Conservation (phyloP, 805 yeast species). For the Pichia nanzhaoensis region DNA sequence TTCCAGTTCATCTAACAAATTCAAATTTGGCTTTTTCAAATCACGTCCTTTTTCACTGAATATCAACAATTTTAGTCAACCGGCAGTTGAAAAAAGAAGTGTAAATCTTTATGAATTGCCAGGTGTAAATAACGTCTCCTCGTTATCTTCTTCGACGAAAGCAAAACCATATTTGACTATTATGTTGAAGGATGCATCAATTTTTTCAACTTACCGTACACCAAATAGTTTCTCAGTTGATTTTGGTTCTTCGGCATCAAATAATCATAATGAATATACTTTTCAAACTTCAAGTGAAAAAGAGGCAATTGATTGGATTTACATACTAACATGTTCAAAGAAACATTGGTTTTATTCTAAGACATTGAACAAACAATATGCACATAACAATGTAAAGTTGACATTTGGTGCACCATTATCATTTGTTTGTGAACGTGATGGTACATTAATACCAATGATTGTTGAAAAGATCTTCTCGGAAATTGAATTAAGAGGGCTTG, state of each 20-base stretch:
- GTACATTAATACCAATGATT: constrained; percentile 53
- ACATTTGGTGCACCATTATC: constrained; percentile 86
- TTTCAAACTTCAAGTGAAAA: constrained; percentile 59
- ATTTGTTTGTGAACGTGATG: constrained; percentile 68
- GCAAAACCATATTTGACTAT: constrained; percentile 44
- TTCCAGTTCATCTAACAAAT: constrained; percentile 15
- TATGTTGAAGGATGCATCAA: constrained; percentile 39
- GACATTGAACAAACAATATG: constrained; percentile 19
- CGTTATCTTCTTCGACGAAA: constrained; percentile 23
- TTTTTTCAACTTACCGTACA: constrained; percentile 46
- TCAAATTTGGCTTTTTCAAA: constrained; percentile 27
- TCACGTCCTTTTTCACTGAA: constrained; percentile 57
- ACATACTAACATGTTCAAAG: constrained; percentile 39
- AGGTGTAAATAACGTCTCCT: constrained; percentile 34
- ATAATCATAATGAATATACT: constrained; percentile 36
- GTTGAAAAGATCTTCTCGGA: constrained; percentile 61
- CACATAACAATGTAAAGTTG: constrained; percentile 13
- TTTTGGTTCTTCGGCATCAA: constrained; percentile 8
- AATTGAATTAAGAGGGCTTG: constrained; percentile 80
- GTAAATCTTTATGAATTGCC: constrained; percentile 57
- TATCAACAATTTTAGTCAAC: constrained; percentile 29
- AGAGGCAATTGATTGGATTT: constrained; percentile 74
- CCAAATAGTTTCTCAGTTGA: constrained; percentile 46
- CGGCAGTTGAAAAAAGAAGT: constrained; percentile 22
- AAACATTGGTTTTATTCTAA: constrained; percentile 52